phyloP scores from a whole-genome alignment of 768 basidiomycete species.

The Rhizopogon vesiculosus region DNA sequence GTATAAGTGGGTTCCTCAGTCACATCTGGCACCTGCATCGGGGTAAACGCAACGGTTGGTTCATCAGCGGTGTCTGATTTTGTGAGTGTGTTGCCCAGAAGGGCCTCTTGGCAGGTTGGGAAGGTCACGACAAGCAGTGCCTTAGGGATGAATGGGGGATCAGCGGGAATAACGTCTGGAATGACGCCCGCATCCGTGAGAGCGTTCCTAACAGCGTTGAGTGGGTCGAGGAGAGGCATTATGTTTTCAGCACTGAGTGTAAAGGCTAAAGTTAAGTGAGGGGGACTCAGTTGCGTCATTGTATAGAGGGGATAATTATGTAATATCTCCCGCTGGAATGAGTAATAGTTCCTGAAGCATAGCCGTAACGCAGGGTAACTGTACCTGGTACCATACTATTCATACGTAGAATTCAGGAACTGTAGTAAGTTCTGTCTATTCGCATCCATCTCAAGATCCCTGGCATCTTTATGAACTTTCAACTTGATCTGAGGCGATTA shows the following conservation, averaged over 20 bases:
- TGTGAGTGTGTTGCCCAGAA: conserved; percentile 34
- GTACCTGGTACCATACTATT: conserved; percentile 3
- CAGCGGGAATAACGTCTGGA: conserved; percentile 25
- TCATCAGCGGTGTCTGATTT: conserved; percentile 41
- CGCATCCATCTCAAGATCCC: conserved; percentile 51
- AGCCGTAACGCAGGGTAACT: too few relatives aligned
- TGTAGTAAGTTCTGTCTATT: conserved; percentile 49
- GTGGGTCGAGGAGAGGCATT: conserved; percentile 16
- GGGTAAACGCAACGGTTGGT: conserved; percentile 43
- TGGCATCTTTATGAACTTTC: conserved; percentile 57
- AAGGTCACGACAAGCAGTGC: conserved; percentile 24
- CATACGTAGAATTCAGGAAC: conserved; percentile 52
- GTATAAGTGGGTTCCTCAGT: conserved; percentile 39
- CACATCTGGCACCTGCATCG: conserved; percentile 32
- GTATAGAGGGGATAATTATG: background rate
- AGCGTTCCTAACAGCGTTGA: conserved; percentile 14
- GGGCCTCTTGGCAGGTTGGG: conserved; percentile 26
- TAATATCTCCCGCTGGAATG: background rate
- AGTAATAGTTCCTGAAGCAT: too few relatives aligned
- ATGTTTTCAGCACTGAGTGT: background rate
- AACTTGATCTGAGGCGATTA: conserved; percentile 45
- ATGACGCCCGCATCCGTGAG: conserved; percentile 18
- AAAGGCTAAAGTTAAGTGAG: background rate
- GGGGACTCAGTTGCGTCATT: background rate
- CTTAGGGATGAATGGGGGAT: conserved; percentile 19